Evolutionary conservation across 225 moss, liverwort and hornwort genomes (phyloP).

Genomic region (Neckera pumila): DNA sequence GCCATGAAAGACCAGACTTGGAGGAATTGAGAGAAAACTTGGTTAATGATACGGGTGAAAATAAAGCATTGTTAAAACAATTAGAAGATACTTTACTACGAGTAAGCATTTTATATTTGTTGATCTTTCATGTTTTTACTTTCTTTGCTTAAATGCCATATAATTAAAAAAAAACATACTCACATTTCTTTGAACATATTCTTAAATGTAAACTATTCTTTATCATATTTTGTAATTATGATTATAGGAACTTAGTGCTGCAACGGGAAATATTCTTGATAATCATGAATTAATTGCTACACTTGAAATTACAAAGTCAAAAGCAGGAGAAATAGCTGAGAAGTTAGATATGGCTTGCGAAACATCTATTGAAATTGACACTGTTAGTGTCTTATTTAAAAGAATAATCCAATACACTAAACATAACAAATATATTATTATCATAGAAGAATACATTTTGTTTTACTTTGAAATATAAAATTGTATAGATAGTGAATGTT

Average conservation of each 20-base stretch:
- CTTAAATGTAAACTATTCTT: background rate
- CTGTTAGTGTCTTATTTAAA: constrained; percentile 1
- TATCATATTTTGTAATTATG: background rate
- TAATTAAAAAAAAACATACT: background rate
- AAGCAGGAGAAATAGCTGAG: constrained; percentile 66
- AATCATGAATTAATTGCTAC: constrained; percentile 78
- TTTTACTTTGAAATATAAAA: background rate
- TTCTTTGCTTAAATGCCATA: background rate
- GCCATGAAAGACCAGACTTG: constrained; percentile 81
- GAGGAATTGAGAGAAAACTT: constrained; percentile 70
- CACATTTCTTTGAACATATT: background rate
- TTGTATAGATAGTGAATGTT: too few relatives aligned
- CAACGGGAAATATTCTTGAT: constrained; percentile 85
- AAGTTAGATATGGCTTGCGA: constrained; percentile 73
- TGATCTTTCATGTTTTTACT: background rate
- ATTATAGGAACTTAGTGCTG: constrained; percentile 71
- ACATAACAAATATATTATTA: background rate
- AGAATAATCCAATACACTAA: background rate
- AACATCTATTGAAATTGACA: constrained; percentile 78
- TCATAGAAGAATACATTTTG: background rate
- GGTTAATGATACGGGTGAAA: constrained; percentile 68
- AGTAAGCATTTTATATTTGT: background rate
- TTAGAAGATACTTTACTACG: constrained; percentile 68
- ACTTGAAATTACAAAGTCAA: constrained; percentile 75
- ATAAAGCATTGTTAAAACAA: constrained; percentile 74